phyloP scores from a whole-genome alignment of 805 yeast genomes.

The Cyberlindnera sargentensis region DNA sequence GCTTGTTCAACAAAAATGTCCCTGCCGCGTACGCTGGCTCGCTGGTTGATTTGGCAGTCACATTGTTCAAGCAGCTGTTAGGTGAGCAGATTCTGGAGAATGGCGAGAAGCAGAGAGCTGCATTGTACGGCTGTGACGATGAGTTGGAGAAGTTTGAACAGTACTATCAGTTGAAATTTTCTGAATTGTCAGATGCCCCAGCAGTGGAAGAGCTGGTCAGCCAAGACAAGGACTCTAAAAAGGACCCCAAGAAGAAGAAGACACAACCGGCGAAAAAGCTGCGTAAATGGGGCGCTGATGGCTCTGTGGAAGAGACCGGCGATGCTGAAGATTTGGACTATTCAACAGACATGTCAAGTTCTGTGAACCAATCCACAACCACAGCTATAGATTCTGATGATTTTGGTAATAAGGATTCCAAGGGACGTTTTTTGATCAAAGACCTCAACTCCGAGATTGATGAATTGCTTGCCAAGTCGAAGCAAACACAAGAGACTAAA shows the following conservation, averaged over 20 bases:
- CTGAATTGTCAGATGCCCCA: conserved; percentile 16
- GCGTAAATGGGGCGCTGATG: conserved; percentile 66
- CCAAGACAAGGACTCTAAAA: conserved; percentile 1
- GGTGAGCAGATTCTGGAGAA: conserved; percentile 23
- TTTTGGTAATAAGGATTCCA: conserved; percentile 34
- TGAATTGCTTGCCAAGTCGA: conserved; percentile 28
- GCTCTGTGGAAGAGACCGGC: conserved; percentile 38
- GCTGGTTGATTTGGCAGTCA: conserved; percentile 24
- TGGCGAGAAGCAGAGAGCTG: conserved; percentile 23
- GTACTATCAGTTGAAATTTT: conserved; percentile 31
- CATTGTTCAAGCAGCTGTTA: conserved; percentile 26
- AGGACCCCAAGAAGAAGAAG: conserved; percentile 9
- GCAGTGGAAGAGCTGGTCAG: conserved; percentile 10
- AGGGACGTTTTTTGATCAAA: conserved; percentile 59
- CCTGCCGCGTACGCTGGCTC: conserved; percentile 30
- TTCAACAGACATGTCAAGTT: conserved; percentile 29
- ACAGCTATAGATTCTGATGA: conserved; percentile 25
- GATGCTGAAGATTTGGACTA: conserved; percentile 44
- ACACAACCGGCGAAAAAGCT: conserved; percentile 31
- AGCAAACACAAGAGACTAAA: conserved; percentile 19
- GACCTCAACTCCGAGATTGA: conserved; percentile 52
- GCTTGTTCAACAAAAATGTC: conserved; percentile 34
- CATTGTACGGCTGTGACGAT: conserved; percentile 24
- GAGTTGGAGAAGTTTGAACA: conserved; percentile 32
- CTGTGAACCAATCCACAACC: conserved; percentile 7